Conservation (phyloP, 2,329 filamentous ascomycete genomes). For the Ophiostoma piceae region DNA sequence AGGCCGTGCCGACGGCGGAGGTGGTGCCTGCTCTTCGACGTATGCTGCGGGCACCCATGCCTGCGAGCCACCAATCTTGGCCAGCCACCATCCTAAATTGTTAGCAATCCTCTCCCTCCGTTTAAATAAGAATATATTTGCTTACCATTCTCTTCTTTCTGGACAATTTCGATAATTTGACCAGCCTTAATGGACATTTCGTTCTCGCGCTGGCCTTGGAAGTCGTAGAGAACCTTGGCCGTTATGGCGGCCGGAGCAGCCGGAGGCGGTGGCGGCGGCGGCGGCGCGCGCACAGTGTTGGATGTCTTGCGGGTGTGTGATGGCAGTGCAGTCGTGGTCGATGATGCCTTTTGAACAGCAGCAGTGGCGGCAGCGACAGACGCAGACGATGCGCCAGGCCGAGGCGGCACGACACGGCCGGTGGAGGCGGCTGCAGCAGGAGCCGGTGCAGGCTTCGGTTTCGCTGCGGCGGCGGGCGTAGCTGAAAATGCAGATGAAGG, state of each 20-base stretch:
- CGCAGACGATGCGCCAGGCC: conserved; percentile 25
- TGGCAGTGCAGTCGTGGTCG: conserved; percentile 50
- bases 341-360: conserved; percentile 36
- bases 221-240: conserved; percentile 90
- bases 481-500: conserved; percentile 37
- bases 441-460: neutral
- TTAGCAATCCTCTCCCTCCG: conserved; percentile 35
- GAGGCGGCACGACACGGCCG: conserved; percentile 6
- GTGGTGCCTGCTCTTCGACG: conserved; percentile 71
- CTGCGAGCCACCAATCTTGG: conserved; percentile 65
- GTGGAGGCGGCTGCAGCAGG: neutral
- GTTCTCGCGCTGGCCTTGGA: conserved; percentile 75
- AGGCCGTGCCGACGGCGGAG: conserved; percentile 55
- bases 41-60: conserved; percentile 95
- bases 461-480: conserved; percentile 34
- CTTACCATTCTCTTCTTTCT: conserved; percentile 87
- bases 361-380: conserved; percentile 29
- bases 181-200: conserved; percentile 76
- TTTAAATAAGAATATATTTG: neutral
- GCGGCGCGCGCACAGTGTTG: conserved; percentile 51
- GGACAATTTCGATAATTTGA: conserved; percentile 81
- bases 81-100: conserved; percentile 79
- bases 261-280: conserved; percentile 63
- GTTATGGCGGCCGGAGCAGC: conserved; percentile 65
- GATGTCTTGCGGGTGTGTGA: conserved; percentile 53